Base-by-base conservation (phyloP, 106 monocot species). In the Vanilla planifolia region DNA sequence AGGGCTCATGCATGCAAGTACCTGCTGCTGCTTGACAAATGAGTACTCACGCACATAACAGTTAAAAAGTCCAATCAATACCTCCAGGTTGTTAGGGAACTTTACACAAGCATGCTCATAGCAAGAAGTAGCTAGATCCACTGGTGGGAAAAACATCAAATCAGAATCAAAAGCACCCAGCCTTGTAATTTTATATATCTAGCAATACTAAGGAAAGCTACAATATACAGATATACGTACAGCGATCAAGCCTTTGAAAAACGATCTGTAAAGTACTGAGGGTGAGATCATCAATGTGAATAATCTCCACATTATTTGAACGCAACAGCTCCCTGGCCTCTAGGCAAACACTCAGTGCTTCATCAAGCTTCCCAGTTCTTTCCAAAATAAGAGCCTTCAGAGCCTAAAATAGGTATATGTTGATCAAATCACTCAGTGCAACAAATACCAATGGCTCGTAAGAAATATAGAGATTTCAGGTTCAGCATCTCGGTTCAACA, bases 11-110 rank as follows among this genome's bases (percentile, higher is more conserved):
- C 29, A 33, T 4, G 8, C 55, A 68, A 65, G 60, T 35, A 90
- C 91, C 87, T 96, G 91, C 53, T 96, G 96, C 70, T 96, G 96
- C 62, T 87, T 96, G 56, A 96, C 87, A 80, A 79, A 96, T 36
- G 84, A 79, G 60, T 88, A 91, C 47, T 96, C 96, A 19, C 87
- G 86, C 65, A 96, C 91, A 70, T 91, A 91, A 64, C 91, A 96
- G 61, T 91, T 91, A 45, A 96, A 96, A 71, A 96, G 86, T 13
- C 96, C 96, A 72, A 81, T 91, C 77, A 96, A 76, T 41, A 96
- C 69, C 52, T 91, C 96, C 60, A 96, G 66, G 75, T 96, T 91
- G 65, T 79, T 96, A 43, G 79, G 75, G 52, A 74, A 81, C 57
- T 96, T 96, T 34, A 58, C 67, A 79, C 77, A 96, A 48, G 87